A percentile compares a stretch with the other conserved stretches of the same genome.
These are phyloP conservation scores for Oryza glumipatula DNA, from an alignment of 176 grass and related monocot species.

Conservation along the genomic window DNA sequence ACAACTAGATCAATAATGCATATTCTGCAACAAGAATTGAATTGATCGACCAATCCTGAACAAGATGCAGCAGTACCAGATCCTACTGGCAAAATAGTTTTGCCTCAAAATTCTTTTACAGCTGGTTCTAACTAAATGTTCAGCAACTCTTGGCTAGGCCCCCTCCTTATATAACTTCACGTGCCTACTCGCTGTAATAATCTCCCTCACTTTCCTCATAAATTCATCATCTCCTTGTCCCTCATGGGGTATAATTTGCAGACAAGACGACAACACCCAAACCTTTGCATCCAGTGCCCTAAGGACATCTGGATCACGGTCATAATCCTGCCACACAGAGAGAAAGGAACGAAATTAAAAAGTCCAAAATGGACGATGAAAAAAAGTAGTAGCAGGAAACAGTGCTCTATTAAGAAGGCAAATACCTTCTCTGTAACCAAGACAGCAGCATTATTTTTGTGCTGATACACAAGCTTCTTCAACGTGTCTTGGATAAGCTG, in stretches of 20 bases:
- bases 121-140: background rate
- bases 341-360: conserved; percentile 14
- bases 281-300: conserved; percentile 43
- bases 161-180: background rate
- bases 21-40: background rate
- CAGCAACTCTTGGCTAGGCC: conserved; percentile 13
- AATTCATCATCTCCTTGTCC: conserved; percentile 42
- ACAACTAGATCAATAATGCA: conserved; percentile 1
- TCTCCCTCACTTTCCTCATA: conserved; percentile 42
- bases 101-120: conserved; percentile 8
- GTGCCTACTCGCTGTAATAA: conserved; percentile 23
- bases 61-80: background rate
- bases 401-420: conserved; percentile 10
- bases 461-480: conserved; percentile 28
- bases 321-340: conserved; percentile 58
- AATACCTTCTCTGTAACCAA: conserved; percentile 75
- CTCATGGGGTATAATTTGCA: conserved; percentile 55
- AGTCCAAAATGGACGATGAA: background rate
- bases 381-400: background rate
- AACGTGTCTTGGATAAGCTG: conserved; percentile 44
- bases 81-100: conserved; percentile 16
- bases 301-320: conserved; percentile 61
- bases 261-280: conserved; percentile 59
- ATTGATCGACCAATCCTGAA: background rate
- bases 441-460: conserved; percentile 38